These are phyloP conservation scores for Lathyrus aphaca DNA, from an alignment of 306 rosid species.

Conservation along the genomic window DNA sequence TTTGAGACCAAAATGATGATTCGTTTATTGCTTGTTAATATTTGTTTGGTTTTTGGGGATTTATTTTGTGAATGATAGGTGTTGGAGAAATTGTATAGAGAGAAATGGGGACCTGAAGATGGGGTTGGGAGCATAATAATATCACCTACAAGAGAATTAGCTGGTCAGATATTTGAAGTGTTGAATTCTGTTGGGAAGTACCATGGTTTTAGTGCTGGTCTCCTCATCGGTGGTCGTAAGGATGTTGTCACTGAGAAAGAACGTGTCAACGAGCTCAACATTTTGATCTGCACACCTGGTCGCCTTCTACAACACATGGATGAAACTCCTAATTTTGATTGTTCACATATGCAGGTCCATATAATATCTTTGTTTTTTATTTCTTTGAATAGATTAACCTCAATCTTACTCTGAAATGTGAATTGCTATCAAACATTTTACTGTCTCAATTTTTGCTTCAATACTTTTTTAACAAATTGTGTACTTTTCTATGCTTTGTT, in stretches of 20 bases:
- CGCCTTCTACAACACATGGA: constrained; percentile 96
- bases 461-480: too few species aligned
- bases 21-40: neutral
- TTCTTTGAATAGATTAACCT: neutral
- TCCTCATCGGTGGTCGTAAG: constrained; percentile 90
- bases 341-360: constrained; percentile 83
- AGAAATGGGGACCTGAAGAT: constrained; percentile 77
- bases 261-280: constrained; percentile 67
- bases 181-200: constrained; percentile 64
- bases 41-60: constrained; percentile 12
- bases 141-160: constrained; percentile 92
- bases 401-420: constrained; percentile 5
- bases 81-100: constrained; percentile 78
- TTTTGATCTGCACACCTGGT: constrained; percentile 92
- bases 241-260: constrained; percentile 76
- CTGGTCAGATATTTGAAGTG: constrained; percentile 77
- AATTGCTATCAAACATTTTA: neutral
- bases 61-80: constrained; percentile 55
- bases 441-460: neutral
- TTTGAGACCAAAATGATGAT: neutral
- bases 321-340: constrained; percentile 89
- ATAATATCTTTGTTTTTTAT: constrained; percentile 5
- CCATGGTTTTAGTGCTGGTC: constrained; percentile 91
- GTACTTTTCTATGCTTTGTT: too few species aligned
- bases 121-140: constrained; percentile 91